phyloP scores from a whole-genome alignment of 371 early-diverging fungal species.

The Coemansia sp. region DNA sequence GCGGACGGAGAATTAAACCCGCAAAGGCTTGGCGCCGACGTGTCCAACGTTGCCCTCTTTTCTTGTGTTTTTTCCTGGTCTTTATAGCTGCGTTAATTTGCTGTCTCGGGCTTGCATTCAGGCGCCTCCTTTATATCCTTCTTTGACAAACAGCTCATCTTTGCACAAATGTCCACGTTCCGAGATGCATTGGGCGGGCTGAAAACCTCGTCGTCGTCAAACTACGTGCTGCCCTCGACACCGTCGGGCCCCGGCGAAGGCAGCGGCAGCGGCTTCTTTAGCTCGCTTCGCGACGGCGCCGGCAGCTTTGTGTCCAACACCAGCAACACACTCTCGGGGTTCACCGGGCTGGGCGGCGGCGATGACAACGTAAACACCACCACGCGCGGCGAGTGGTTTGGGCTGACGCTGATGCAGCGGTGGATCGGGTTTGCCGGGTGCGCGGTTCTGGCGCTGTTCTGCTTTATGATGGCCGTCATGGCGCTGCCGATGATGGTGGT shows the following conservation, averaged over 20 bases:
- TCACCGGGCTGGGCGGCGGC: constrained; percentile 11
- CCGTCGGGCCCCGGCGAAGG: constrained; percentile 13
- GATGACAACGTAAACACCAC: constrained; percentile 7
- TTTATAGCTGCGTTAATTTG: background rate
- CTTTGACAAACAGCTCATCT: background rate
- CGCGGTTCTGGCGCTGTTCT: constrained; percentile 49
- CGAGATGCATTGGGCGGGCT: constrained; percentile 47
- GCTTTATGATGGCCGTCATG: constrained; percentile 53
- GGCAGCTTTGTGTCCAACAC: constrained; percentile 37
- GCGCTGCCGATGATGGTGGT: constrained; percentile 53
- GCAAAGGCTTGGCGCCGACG: no score
- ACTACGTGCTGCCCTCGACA: constrained; percentile 30
- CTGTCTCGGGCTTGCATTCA: constrained; percentile 2
- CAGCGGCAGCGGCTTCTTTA: constrained; percentile 28
- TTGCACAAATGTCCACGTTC: constrained; percentile 28
- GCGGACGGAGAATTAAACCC: no score
- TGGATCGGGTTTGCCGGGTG: constrained; percentile 52
- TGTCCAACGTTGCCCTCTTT: no score
- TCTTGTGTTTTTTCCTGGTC: no score
- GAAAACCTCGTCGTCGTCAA: constrained; percentile 46
- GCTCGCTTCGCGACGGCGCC: constrained; percentile 44
- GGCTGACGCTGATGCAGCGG: constrained; percentile 51
- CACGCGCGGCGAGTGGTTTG: constrained; percentile 51
- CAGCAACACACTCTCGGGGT: constrained; percentile 28
- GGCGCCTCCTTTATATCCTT: background rate